Evolutionary conservation across 2,329 filamentous ascomycete species (phyloP).

Genomic region (Lachnellula cervina): DNA sequence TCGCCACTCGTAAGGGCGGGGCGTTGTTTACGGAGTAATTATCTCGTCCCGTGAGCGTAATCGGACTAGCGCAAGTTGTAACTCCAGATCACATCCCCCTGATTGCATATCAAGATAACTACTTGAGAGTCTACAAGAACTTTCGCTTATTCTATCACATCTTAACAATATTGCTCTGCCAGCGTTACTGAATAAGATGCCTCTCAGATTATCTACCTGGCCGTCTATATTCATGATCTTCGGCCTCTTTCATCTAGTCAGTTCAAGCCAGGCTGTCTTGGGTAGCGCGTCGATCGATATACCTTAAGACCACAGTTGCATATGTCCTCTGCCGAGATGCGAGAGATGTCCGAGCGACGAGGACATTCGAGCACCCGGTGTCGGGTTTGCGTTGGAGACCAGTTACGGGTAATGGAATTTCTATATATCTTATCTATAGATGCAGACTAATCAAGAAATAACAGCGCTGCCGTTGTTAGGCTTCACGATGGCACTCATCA

Average conservation of each 20-base stretch:
- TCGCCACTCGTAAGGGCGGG: no score
- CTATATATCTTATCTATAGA: background rate
- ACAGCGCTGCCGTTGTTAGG: background rate
- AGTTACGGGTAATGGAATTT: background rate
- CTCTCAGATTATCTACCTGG: background rate
- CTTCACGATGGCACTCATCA: background rate
- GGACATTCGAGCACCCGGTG: background rate
- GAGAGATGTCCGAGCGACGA: background rate
- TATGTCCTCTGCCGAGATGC: background rate
- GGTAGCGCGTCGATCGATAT: background rate
- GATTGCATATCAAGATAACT: background rate
- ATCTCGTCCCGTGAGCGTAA: no score
- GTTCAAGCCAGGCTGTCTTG: background rate
- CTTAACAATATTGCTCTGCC: background rate
- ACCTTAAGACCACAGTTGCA: background rate
- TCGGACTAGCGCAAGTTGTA: background rate
- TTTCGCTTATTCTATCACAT: background rate
- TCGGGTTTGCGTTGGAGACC: background rate
- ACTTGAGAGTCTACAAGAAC: background rate
- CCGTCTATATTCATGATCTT: background rate
- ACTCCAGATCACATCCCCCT: background rate
- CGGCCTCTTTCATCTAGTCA: background rate
- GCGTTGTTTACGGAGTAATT: no score
- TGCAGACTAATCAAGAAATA: background rate
- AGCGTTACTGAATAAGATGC: background rate